Conservation (phyloP, 192 early-diverging fungal genomes). For the Jimgerdemannia lactiflua region DNA sequence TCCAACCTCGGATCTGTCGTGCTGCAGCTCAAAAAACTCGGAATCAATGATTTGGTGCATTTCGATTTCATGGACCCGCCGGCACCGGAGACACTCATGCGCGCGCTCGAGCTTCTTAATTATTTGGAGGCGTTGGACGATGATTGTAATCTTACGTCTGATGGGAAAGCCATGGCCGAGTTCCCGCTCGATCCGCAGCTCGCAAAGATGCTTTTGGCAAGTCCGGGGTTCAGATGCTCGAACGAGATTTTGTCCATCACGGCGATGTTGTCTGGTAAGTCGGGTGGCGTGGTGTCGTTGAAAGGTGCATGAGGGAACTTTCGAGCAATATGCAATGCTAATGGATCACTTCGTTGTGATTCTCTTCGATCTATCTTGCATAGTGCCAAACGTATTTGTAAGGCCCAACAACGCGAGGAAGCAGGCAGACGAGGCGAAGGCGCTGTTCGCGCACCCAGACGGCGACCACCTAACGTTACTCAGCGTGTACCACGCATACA, state of each 20-base stretch:
- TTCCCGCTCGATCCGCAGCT: slow-evolving; percentile 98
- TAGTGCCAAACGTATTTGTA: slow-evolving; percentile 86
- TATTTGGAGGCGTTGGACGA: slow-evolving; percentile 94
- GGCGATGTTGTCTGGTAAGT: slow-evolving; percentile 76
- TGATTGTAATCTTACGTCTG: slow-evolving; percentile 86
- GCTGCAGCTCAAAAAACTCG: slow-evolving; percentile 95
- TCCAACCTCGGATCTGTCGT: slow-evolving; percentile 97
- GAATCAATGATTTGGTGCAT: slow-evolving; percentile 96
- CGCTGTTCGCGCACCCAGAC: slow-evolving; percentile 89
- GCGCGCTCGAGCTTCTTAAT: slow-evolving; percentile 94
- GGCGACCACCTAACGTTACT: slow-evolving; percentile 97
- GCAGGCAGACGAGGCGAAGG: slow-evolving; percentile 88
- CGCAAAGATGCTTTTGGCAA: slow-evolving; percentile 87
- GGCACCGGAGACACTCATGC: slow-evolving; percentile 97
- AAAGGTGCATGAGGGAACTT: not conserved
- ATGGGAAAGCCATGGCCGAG: slow-evolving; percentile 87
- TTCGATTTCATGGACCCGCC: slow-evolving; percentile 99
- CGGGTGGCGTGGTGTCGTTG: not conserved
- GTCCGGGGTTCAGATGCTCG: slow-evolving; percentile 82
- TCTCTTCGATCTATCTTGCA: not conserved
- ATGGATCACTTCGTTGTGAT: not conserved
- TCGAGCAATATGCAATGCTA: not conserved
- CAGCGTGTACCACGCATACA: slow-evolving; percentile 95
- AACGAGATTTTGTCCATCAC: slow-evolving; percentile 95
- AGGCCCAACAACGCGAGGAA: slow-evolving; percentile 89